Evolutionary conservation across 2,329 filamentous ascomycete species (phyloP).

Genomic region (Diplodia scrobiculata): DNA sequence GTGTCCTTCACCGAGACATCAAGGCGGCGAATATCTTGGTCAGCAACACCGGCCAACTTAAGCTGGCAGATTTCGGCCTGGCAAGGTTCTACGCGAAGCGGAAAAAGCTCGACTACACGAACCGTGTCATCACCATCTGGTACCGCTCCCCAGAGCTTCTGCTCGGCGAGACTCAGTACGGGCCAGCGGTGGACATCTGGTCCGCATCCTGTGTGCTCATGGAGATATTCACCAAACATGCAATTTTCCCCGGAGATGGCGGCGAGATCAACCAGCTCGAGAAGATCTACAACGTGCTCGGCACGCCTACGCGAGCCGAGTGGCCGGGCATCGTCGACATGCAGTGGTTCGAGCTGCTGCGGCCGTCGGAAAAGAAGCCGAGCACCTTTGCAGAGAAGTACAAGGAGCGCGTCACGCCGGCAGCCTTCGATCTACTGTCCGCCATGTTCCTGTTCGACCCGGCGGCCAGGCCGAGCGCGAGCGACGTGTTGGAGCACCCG

Average conservation of each 20-base stretch:
- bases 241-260: slow-evolving; percentile 93
- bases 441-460: slow-evolving; percentile 92
- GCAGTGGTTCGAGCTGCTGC: slow-evolving; percentile 93
- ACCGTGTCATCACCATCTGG: slow-evolving; percentile 98
- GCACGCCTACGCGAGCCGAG: slow-evolving; percentile 78
- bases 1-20: slow-evolving; percentile 96
- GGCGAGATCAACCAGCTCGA: slow-evolving; percentile 95
- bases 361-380: slow-evolving; percentile 71
- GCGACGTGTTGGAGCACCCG: slow-evolving; percentile 78
- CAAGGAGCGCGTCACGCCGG: slow-evolving; percentile 71
- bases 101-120: slow-evolving; percentile 91
- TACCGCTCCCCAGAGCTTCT: slow-evolving; percentile 33
- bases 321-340: slow-evolving; percentile 93
- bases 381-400: slow-evolving; percentile 84
- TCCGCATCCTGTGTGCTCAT: slow-evolving; percentile 95
- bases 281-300: slow-evolving; percentile 91
- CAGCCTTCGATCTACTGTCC: slow-evolving; percentile 78
- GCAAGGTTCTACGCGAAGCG: slow-evolving; percentile 95
- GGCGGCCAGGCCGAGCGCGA: slow-evolving; percentile 75
- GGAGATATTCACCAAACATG: slow-evolving; percentile 90
- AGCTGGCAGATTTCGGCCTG: slow-evolving; percentile 93
- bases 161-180: slow-evolving; percentile 31
- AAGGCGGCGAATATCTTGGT: slow-evolving; percentile 98
- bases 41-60: slow-evolving; percentile 83
- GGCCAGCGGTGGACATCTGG: slow-evolving; percentile 64